phyloP scores from a whole-genome alignment of 179 eudicot species.

The Beta lomatogona region DNA sequence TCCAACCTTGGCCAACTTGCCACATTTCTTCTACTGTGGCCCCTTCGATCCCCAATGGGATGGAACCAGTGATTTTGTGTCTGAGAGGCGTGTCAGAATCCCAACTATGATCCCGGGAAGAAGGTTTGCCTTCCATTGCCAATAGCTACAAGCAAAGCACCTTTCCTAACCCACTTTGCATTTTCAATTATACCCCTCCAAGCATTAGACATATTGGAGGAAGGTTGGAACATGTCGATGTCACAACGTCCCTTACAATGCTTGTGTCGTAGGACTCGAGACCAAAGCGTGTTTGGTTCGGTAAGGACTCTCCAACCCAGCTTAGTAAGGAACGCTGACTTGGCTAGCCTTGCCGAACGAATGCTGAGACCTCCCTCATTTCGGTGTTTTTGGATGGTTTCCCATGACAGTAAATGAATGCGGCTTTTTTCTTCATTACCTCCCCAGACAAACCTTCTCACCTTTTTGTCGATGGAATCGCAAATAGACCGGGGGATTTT shows the following conservation, averaged over 20 bases:
- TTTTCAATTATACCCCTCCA: not conserved
- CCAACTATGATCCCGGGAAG: not conserved
- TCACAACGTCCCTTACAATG: not conserved
- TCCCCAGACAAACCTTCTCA: not conserved
- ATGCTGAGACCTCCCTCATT: not conserved
- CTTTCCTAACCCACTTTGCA: not conserved
- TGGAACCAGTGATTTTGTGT: not conserved
- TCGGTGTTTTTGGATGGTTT: not conserved
- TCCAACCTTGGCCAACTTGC: not conserved
- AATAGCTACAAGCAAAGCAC: not conserved
- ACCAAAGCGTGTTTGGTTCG: not conserved
- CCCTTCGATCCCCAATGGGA: not conserved
- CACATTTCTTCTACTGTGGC: not conserved
- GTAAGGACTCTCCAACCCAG: not conserved
- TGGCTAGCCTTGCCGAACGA: not conserved
- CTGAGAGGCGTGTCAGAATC: not conserved
- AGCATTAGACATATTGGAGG: not conserved
- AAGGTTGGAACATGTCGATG: not conserved
- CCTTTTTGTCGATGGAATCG: not conserved
- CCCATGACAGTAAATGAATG: not conserved
- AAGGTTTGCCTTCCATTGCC: not conserved
- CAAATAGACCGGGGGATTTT: not conserved
- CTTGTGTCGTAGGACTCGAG: not conserved
- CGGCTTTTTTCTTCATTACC: not conserved
- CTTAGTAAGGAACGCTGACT: not conserved